Evolutionary conservation across 2,329 filamentous ascomycete genomes (phyloP).

Genomic region (Arthrobotrys sinensis): DNA sequence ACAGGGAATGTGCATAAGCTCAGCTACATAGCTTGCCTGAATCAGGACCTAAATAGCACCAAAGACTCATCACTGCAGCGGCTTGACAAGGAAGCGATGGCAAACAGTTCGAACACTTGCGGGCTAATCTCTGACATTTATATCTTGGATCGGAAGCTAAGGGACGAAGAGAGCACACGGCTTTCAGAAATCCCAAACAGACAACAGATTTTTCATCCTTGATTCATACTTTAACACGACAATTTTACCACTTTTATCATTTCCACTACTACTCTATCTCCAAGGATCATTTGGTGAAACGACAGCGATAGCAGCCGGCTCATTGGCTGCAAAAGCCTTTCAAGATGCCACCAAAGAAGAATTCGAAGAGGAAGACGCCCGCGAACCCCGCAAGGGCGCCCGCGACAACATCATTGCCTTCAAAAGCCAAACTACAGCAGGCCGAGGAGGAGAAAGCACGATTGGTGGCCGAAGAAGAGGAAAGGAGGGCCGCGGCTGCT

Average conservation of each 20-base stretch:
- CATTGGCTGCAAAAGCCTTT: not conserved
- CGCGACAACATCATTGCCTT: conserved; percentile 91
- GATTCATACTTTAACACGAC: not conserved
- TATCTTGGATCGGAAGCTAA: conserved; percentile 5
- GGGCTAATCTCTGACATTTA: conserved; percentile 15
- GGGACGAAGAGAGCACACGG: not conserved
- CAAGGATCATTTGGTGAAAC: not conserved
- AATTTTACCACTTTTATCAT: not conserved
- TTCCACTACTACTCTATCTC: not conserved
- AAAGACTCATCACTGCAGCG: conserved; percentile 46
- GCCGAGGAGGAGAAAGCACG: conserved; percentile 55
- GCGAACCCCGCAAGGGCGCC: conserved; percentile 92
- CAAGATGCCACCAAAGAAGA: conserved; percentile 65
- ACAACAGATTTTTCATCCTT: conserved; percentile 11
- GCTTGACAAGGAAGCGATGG: conserved; percentile 29
- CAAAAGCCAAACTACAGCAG: conserved; percentile 75
- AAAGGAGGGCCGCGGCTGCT: conserved; percentile 62
- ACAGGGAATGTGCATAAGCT: conserved; percentile 28
- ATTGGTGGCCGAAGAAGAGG: conserved; percentile 54
- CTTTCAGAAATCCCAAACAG: not conserved
- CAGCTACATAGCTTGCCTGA: conserved; percentile 16
- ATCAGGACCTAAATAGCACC: conserved; percentile 12
- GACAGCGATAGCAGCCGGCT: conserved; percentile 2
- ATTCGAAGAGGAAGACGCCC: conserved; percentile 93
- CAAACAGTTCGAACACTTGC: conserved; percentile 8